phyloP scores from a whole-genome alignment of 768 basidiomycete species.

The Termitomyces sp. region DNA sequence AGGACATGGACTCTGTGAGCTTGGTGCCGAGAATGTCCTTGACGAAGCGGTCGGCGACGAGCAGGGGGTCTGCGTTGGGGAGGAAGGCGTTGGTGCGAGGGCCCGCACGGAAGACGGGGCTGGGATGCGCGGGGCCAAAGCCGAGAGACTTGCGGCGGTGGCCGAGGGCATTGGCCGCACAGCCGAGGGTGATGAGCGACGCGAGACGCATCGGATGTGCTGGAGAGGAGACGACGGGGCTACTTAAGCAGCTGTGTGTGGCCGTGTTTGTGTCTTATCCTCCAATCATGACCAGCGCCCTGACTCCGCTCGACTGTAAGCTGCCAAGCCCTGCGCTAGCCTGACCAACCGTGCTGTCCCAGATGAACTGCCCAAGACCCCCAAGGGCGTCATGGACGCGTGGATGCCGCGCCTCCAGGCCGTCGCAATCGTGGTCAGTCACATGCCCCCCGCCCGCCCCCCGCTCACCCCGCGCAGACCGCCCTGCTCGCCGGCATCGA shows the following conservation, averaged over 20 bases:
- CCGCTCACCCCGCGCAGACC: constrained; percentile 4
- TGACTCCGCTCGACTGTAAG: constrained; percentile 9
- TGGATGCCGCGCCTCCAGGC: constrained; percentile 18
- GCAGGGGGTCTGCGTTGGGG: constrained; percentile 43
- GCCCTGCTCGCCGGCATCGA: constrained; percentile 16
- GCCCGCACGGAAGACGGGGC: constrained; percentile 58
- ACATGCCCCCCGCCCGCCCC: no score
- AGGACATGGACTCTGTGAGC: constrained; percentile 33
- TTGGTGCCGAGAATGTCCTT: constrained; percentile 38
- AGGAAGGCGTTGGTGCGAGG: constrained; percentile 37
- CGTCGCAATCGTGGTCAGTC: constrained; percentile 15
- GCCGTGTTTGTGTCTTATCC: constrained; percentile 8
- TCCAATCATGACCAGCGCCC: constrained; percentile 1
- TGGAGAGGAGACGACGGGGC: background rate
- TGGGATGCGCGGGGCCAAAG: constrained; percentile 78
- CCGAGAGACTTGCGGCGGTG: constrained; percentile 76
- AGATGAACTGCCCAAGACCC: constrained; percentile 13
- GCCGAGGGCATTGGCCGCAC: constrained; percentile 37
- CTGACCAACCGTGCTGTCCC: background rate
- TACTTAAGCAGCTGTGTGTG: constrained; percentile 16
- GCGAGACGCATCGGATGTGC: constrained; percentile 59
- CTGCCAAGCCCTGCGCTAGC: background rate
- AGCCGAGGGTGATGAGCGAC: constrained; percentile 53
- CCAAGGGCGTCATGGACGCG: constrained; percentile 12
- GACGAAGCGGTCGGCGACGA: constrained; percentile 62